Evolutionary conservation across 768 basidiomycete genomes (phyloP).

Genomic region (Hygrophorus pudorinus): DNA sequence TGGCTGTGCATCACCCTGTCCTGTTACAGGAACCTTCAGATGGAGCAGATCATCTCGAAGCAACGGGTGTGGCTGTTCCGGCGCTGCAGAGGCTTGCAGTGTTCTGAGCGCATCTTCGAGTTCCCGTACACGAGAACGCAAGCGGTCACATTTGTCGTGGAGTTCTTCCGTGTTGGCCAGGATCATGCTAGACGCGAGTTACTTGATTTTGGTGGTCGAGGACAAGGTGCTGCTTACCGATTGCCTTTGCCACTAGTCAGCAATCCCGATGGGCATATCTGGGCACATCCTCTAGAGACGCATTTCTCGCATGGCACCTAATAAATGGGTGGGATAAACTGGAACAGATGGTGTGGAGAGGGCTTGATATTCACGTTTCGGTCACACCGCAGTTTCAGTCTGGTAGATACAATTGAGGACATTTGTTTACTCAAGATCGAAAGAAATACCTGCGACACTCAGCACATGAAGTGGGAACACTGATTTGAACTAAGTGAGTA

Average conservation of each 20-base stretch:
- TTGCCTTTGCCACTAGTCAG: conserved; percentile 53
- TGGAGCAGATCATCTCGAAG: conserved; percentile 25
- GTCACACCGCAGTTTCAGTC: conserved; percentile 60
- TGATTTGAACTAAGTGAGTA: conserved; percentile 2
- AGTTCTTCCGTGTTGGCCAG: conserved; percentile 64
- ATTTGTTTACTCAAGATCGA: neutral
- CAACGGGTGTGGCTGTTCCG: conserved; percentile 41
- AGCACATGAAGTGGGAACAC: conserved; percentile 39
- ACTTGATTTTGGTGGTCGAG: neutral
- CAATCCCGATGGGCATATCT: conserved; percentile 26
- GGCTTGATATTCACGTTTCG: conserved; percentile 34
- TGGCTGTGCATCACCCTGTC: conserved; percentile 3
- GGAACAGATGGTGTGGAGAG: neutral
- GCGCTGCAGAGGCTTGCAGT: conserved; percentile 33
- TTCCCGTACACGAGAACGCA: conserved; percentile 45
- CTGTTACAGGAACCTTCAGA: conserved; percentile 17
- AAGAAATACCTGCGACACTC: conserved; percentile 29
- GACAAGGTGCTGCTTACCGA: conserved; percentile 22
- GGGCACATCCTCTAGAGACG: conserved; percentile 21
- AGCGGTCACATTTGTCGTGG: conserved; percentile 50
- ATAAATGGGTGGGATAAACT: conserved; percentile 3
- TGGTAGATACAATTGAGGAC: neutral
- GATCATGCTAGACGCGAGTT: conserved; percentile 29
- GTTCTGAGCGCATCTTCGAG: conserved; percentile 49
- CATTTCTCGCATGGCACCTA: conserved; percentile 77